phyloP scores from a whole-genome alignment of 176 grass and related monocot genomes.

The Dactylis glomerata region DNA sequence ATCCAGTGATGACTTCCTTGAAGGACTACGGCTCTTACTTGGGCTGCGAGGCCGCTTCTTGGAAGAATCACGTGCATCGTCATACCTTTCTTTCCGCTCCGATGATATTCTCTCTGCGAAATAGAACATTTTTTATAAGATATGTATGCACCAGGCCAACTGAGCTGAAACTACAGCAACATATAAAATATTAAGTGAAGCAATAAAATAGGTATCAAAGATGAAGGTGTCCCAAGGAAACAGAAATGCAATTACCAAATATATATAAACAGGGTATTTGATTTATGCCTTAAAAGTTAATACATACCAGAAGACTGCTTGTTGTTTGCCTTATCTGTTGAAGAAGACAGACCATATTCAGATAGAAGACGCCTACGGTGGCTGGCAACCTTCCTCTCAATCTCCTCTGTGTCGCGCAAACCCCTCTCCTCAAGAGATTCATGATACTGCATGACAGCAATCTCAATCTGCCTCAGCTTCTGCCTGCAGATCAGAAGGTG shows the following conservation, averaged over 20 bases:
- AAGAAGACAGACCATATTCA: slow-evolving; percentile 79
- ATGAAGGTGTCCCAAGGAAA: slow-evolving; percentile 23
- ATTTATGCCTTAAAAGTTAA: neutral
- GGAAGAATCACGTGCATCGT: slow-evolving; percentile 45
- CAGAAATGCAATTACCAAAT: slow-evolving; percentile 8
- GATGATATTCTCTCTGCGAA: slow-evolving; percentile 56
- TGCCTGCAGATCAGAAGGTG: slow-evolving; percentile 49
- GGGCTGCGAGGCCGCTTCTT: slow-evolving; percentile 60
- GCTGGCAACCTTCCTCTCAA: slow-evolving; percentile 78
- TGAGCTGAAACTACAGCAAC: neutral
- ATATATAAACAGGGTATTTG: neutral
- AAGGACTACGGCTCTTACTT: slow-evolving; percentile 74
- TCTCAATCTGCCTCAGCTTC: slow-evolving; percentile 86
- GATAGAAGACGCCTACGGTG: slow-evolving; percentile 73
- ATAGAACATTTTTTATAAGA: neutral
- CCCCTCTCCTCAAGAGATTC: slow-evolving; percentile 92
- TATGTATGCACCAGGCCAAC: neutral
- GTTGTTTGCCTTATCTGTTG: slow-evolving; percentile 59
- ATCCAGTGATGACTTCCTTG: slow-evolving; percentile 58
- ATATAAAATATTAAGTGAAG: neutral
- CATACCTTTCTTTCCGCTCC: slow-evolving; percentile 63
- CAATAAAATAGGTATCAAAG: neutral
- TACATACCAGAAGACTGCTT: slow-evolving; percentile 64
- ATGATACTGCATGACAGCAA: slow-evolving; percentile 86
- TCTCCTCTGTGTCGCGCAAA: slow-evolving; percentile 69